phyloP scores from a whole-genome alignment of 2,329 filamentous ascomycete genomes.

The Xylariaceae sp. region DNA sequence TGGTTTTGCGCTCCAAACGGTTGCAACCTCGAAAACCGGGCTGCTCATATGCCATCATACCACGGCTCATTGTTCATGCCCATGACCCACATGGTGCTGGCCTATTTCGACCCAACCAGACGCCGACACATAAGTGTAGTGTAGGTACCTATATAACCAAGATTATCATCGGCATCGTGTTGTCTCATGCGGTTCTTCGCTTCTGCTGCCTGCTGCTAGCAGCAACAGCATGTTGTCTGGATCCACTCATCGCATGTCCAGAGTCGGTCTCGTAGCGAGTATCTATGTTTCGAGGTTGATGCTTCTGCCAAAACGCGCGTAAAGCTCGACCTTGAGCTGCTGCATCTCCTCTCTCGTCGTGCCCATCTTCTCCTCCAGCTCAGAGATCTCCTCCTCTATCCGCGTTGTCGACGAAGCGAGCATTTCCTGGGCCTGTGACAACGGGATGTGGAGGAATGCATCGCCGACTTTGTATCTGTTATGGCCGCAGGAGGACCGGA shows the following conservation, averaged over 20 bases:
- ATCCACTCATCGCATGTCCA: neutral
- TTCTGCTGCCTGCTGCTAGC: neutral
- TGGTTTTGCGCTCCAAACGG: neutral
- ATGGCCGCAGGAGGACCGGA: neutral
- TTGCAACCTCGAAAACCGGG: neutral
- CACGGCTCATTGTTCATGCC: neutral
- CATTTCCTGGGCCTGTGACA: slow-evolving; percentile 82
- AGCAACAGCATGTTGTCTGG: neutral
- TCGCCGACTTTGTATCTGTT: slow-evolving; percentile 92
- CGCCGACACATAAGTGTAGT: neutral
- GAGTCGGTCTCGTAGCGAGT: too few species aligned
- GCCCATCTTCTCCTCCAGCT: slow-evolving; percentile 70
- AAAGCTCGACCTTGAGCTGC: slow-evolving; percentile 83
- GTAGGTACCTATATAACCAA: neutral
- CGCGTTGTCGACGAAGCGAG: slow-evolving; percentile 64
- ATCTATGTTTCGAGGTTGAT: slow-evolving; percentile 91
- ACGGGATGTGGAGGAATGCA: slow-evolving; percentile 81
- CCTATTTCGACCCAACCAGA: neutral
- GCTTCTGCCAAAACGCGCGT: slow-evolving; percentile 89
- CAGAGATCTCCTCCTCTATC: slow-evolving; percentile 70
- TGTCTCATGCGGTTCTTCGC: neutral
- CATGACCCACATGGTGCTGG: neutral
- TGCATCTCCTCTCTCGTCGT: slow-evolving; percentile 80
- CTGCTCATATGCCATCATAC: neutral
- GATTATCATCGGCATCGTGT: neutral